Base-by-base conservation (phyloP, 495 filamentous ascomycete species). In the Penicillium cosmopolitanum region DNA sequence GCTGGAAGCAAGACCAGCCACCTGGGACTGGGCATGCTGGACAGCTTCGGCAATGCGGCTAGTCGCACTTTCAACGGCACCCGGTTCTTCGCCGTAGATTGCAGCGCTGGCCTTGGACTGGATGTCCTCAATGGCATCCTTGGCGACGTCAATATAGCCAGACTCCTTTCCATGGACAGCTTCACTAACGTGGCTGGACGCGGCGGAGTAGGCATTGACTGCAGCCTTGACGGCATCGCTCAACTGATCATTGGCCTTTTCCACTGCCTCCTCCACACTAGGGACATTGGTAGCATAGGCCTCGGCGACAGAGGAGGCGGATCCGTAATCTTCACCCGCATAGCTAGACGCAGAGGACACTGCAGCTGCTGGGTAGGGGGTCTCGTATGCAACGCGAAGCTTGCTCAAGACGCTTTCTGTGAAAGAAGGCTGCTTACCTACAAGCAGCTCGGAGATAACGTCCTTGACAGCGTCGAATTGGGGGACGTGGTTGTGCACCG, bases 361-460 rank as follows among this genome's bases (percentile, higher is more conserved):
- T 13, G 68, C 73, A 13, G 68, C 63, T 34, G 66, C 68, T 54
- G 79, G 84, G 47, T 86, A 85, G 0, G 80, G 80, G 1, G 80
- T 83, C 61, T 84, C 77, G 65, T 87, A 87, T 3, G 86, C 90
- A 3, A 83, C 84, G 34, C 80, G 81, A 6, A 97, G 80, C 19
- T 88, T 83, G 55, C 77, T 85, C 76, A 92, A 83, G 0, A 93
- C 88, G 56, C 87, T 90, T 62, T 97, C 91, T 0, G 89, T 91
- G 65, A 91, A 96, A 13, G 86, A 82, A 5, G 91, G 89, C 68
- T 96, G 90, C 71, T 87, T 89, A 23, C 89, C 93, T 47, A 76
- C 67, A 25, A 97, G 75, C 3, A 96, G 76, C 64, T 97, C 91
- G 12, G 87, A 88, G 13, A 97, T 81, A 1, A 96, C 77, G 19